Conservation (phyloP, 192 early-diverging fungal genomes). For the Coemansia interrupta region DNA sequence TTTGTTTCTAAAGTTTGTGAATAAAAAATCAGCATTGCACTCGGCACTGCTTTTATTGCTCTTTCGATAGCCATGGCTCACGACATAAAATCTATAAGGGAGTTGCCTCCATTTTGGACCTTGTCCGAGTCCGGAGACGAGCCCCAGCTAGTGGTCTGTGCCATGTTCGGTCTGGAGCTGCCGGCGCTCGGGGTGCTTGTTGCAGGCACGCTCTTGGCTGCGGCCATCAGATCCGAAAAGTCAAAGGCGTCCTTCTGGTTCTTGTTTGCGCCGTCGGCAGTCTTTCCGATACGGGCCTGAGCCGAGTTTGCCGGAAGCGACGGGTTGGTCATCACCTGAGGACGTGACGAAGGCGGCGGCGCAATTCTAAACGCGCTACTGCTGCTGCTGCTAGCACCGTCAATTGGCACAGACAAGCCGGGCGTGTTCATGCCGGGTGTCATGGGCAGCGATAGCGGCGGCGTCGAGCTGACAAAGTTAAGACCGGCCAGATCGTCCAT, state of each 20-base stretch:
- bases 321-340: constrained; percentile 43
- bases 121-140: constrained; percentile 30
- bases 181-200: not conserved
- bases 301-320: constrained; percentile 41
- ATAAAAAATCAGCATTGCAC: no score
- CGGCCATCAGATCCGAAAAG: constrained; percentile 43
- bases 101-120: constrained; percentile 2
- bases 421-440: constrained; percentile 24
- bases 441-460: constrained; percentile 12
- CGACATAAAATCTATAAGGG: constrained; percentile 40
- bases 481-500: constrained; percentile 42
- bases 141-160: constrained; percentile 41
- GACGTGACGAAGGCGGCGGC: constrained; percentile 1
- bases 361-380: constrained; percentile 5
- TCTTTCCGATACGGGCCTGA: constrained; percentile 27
- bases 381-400: constrained; percentile 4
- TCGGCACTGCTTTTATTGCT: no score
- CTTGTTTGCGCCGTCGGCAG: not conserved
- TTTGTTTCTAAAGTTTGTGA: not conserved
- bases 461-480: constrained; percentile 18
- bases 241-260: constrained; percentile 44
- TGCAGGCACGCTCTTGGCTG: constrained; percentile 26
- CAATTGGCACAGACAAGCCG: constrained; percentile 15
- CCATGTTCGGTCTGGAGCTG: constrained; percentile 13
- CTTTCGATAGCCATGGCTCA: not conserved